Conservation (phyloP, 2,329 filamentous ascomycete species). For the Pseudogymnoascus sp. region DNA sequence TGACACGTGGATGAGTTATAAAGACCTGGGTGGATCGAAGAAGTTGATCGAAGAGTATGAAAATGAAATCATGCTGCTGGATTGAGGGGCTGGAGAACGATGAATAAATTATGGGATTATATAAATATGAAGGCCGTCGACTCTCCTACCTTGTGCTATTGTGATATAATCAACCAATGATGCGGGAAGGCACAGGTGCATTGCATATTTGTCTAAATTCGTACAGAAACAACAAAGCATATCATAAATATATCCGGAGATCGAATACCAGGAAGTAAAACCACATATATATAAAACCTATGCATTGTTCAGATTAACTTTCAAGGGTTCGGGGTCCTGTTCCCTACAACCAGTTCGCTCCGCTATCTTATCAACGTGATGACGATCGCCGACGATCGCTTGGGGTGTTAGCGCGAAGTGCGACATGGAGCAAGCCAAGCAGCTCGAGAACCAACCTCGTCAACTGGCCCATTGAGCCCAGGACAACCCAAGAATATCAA, state of each 20-base stretch:
- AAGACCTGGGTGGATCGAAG: background rate
- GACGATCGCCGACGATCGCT: constrained; percentile 7
- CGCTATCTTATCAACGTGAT: constrained; percentile 2
- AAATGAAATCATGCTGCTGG: background rate
- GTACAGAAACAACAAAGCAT: too few species aligned
- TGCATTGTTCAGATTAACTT: background rate
- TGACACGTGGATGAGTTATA: background rate
- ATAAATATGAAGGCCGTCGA: too few species aligned
- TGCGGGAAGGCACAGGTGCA: background rate
- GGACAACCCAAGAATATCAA: background rate
- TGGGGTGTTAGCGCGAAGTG: constrained; percentile 1
- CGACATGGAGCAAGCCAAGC: constrained; percentile 2
- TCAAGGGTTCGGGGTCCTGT: background rate
- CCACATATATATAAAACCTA: background rate
- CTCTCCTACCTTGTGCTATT: too few species aligned
- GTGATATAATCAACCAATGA: background rate
- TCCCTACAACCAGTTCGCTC: background rate
- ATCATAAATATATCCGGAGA: background rate
- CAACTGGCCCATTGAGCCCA: background rate
- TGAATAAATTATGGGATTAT: background rate
- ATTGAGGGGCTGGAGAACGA: background rate
- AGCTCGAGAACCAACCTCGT: constrained; percentile 1
- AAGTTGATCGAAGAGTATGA: background rate
- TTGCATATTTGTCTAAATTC: background rate
- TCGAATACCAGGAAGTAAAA: background rate